Base-by-base conservation (phyloP, 305 asterid species). In the Rubia peregrina region DNA sequence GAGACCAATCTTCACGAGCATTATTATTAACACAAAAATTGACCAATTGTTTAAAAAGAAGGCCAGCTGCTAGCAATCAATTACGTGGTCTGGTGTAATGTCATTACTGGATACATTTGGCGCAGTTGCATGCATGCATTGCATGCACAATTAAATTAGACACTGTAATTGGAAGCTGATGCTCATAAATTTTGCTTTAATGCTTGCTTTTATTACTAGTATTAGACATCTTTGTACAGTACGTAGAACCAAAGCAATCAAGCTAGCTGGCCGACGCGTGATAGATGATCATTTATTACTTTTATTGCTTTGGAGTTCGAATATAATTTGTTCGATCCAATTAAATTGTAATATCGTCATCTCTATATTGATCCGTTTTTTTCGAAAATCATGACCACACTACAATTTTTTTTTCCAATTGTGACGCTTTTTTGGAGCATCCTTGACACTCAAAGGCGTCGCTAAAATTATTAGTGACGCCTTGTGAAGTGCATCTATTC, bases 61-160 rank as follows among this genome's bases (percentile, higher is more conserved):
- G 17, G 21, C 57, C 57, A 51, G 57, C 57, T 51, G 57, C 57
- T 51, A 51, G 57, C 22, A 51, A 51, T 51, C 57, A 17, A 51
- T 51, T 51, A 51, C 57, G 21, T 51, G 16, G 57, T 51, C 57
- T 51, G 6, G 57, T 51, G 57, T 21, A 51, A 51, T 51, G 21
- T 30, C 67, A 12, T 13, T 62, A 3, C 21, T 33, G 62, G 26
- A 17, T 12, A 56, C 62, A 56, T 56, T 56, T 56, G 62, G 62
- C 62, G 33, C 33, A 56, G 62, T 56, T 56, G 62, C 62, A 56
- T 56, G 62, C 62, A n/a, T 53, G 22, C 59, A 53, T 53, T 53
- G 59, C 59, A 53, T 56, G 62, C 33, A 56, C 1, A 21, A 1
- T 3, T 10, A 21, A 51, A 51, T 16, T 51, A 51, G 16, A 51